Percentiles rank a stretch among this genome's conserved stretches.
Conservation (phyloP, 1,139 yeast genomes). For the Nakaseomyces kungkrabaensis region DNA sequence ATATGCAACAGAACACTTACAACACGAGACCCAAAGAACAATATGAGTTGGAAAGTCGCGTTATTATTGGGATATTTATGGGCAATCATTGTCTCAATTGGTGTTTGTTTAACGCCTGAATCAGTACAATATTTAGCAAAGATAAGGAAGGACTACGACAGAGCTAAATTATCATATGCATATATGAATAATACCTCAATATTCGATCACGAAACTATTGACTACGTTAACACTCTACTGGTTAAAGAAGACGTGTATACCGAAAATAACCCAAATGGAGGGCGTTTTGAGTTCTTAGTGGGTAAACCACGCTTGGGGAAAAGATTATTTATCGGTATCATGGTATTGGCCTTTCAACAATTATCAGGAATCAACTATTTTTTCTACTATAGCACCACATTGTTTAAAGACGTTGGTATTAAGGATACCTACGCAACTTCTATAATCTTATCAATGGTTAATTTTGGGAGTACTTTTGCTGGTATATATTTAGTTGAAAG, state of each 20-base stretch:
- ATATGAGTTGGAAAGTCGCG: conserved; percentile 41
- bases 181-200: conserved; percentile 37
- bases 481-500: conserved; percentile 60
- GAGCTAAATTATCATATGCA: conserved; percentile 39
- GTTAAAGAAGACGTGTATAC: conserved; percentile 34
- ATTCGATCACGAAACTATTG: conserved; percentile 37
- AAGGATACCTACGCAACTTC: conserved; percentile 39
- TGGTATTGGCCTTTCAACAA: conserved; percentile 49
- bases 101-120: conserved; percentile 42
- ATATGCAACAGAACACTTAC: conserved; percentile 32
- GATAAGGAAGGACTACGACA: conserved; percentile 17
- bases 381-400: conserved; percentile 47
- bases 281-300: conserved; percentile 37
- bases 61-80: conserved; percentile 40
- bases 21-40: conserved; percentile 15
- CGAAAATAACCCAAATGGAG: conserved; percentile 11
- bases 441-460: conserved; percentile 63
- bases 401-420: conserved; percentile 43
- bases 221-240: conserved; percentile 37
- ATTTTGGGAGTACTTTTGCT: conserved; percentile 63
- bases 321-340: conserved; percentile 43
- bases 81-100: conserved; percentile 38
- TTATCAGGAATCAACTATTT: conserved; percentile 51
- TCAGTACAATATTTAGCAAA: conserved; percentile 42
- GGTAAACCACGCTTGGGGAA: conserved; percentile 39